Percentiles rank a stretch among this genome's conserved stretches.
Conservation (phyloP, 176 grass and related monocot genomes). For the Oryza punctata region DNA sequence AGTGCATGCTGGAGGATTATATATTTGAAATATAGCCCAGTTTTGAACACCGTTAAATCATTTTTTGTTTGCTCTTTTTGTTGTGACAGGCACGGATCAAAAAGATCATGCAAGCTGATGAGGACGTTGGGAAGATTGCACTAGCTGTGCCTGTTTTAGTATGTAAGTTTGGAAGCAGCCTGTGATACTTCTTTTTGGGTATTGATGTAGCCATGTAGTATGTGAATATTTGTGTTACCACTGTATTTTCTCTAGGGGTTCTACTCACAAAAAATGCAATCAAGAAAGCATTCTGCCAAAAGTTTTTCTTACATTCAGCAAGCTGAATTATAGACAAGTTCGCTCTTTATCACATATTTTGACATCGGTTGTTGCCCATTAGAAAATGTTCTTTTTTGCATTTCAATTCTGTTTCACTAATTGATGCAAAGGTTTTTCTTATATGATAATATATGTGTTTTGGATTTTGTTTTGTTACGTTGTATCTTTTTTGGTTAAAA, state of each 20-base stretch:
- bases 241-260: not conserved
- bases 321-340: not conserved
- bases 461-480: not conserved
- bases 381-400: not conserved
- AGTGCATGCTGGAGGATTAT: not conserved
- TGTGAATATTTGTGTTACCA: not conserved
- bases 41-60: slow-evolving; percentile 12
- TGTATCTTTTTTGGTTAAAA: not conserved
- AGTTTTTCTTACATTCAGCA: not conserved
- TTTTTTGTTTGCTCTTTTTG: slow-evolving; percentile 23
- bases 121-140: slow-evolving; percentile 98
- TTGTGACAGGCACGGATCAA: slow-evolving; percentile 84
- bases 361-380: not conserved
- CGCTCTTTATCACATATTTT: not conserved
- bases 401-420: not conserved
- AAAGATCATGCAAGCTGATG: slow-evolving; percentile 99
- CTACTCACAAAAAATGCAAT: not conserved
- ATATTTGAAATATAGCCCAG: slow-evolving; percentile 17
- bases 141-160: slow-evolving; percentile 97
- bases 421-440: not conserved
- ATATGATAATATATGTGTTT: not conserved
- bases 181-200: slow-evolving; percentile 4
- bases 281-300: not conserved
- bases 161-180: slow-evolving; percentile 61
- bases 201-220: not conserved